Evolutionary conservation across 306 rosid genomes (phyloP).

Genomic region (Boehmeria nivea): DNA sequence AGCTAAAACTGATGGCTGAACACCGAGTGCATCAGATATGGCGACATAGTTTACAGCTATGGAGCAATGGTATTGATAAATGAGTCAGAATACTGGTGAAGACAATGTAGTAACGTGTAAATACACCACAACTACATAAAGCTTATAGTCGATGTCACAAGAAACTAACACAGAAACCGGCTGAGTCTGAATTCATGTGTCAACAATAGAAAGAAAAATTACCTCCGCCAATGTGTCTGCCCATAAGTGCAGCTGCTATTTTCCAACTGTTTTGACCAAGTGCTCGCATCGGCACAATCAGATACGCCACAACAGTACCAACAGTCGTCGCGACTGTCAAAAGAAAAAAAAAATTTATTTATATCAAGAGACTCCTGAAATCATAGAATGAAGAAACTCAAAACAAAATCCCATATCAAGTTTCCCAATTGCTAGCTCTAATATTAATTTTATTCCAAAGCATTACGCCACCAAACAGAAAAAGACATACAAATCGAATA

Average conservation of each 20-base stretch:
- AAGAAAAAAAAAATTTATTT: too few species aligned
- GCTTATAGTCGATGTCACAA: not conserved
- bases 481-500: not conserved
- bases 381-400: too few species aligned
- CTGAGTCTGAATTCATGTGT: not conserved
- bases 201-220: conserved; percentile 17
- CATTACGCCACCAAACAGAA: too few species aligned
- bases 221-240: conserved; percentile 85
- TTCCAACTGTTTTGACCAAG: conserved; percentile 82
- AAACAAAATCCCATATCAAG: too few species aligned
- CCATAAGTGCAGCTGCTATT: conserved; percentile 84
- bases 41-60: conserved; percentile 77
- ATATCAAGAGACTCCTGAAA: conserved; percentile 15
- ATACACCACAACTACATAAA: not conserved
- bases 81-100: not conserved
- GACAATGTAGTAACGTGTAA: conserved; percentile 7
- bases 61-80: not conserved
- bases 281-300: conserved; percentile 67
- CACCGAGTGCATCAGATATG: conserved; percentile 52
- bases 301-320: conserved; percentile 65
- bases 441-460: not conserved
- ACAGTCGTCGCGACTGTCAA: conserved; percentile 62
- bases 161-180: not conserved
- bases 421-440: not conserved
- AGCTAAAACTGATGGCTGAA: conserved; percentile 52